Conservation (phyloP, 1,284 basidiomycete species). For the Cutaneotrichosporon cavernicola region DNA sequence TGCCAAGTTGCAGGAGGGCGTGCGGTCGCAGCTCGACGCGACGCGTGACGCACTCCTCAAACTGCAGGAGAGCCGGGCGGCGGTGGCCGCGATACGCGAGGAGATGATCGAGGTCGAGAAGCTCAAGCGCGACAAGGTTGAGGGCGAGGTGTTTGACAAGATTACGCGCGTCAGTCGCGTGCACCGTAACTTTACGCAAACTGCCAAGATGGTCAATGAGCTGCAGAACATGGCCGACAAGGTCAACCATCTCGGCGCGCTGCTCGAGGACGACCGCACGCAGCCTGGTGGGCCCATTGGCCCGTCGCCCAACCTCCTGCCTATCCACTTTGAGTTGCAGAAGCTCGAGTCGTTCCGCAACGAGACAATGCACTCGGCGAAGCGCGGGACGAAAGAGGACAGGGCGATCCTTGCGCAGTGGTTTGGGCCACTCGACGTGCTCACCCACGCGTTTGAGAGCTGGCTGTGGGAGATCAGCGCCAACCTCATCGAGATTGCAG, state of each 20-base stretch:
- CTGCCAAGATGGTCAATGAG: conserved; percentile 91
- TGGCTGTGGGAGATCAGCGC: conserved; percentile 77
- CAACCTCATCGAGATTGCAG: conserved; percentile 75
- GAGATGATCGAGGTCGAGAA: conserved; percentile 87
- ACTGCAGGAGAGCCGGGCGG: conserved; percentile 74
- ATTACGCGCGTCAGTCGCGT: conserved; percentile 91
- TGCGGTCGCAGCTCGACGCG: conserved; percentile 89
- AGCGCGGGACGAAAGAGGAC: conserved; percentile 64
- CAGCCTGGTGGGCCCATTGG: conserved; percentile 68
- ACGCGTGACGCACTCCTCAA: conserved; percentile 86
- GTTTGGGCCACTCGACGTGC: conserved; percentile 83
- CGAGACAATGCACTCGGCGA: conserved; percentile 86
- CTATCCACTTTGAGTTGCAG: conserved; percentile 83
- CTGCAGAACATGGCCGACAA: conserved; percentile 83
- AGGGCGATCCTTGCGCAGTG: conserved; percentile 69
- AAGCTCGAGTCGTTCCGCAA: conserved; percentile 92
- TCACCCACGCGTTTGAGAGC: conserved; percentile 80
- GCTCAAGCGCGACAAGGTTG: conserved; percentile 56
- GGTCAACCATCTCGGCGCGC: conserved; percentile 72
- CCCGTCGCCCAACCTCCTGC: conserved; percentile 79
- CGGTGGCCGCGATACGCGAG: conserved; percentile 84
- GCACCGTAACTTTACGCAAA: conserved; percentile 91
- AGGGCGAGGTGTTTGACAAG: conserved; percentile 70
- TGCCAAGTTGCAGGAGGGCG: conserved; percentile 83
- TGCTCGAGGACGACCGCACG: conserved; percentile 70